These are phyloP conservation scores for Beta vulgaris DNA, from an alignment of 148 eudicot species.

Conservation along the genomic window DNA sequence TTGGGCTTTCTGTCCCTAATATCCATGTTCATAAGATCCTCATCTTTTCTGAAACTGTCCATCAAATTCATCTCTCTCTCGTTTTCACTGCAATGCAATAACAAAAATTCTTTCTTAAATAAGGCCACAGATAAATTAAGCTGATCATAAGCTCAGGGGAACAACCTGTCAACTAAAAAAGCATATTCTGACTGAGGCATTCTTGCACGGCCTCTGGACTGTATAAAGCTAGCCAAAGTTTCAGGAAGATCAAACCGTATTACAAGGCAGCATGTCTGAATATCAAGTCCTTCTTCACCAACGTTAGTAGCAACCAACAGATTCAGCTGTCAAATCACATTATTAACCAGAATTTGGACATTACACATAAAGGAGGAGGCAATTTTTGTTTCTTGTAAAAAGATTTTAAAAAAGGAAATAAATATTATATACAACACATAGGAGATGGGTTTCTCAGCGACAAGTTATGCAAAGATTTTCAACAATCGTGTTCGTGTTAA, in stretches of 20 bases:
- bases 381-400: background rate
- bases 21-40: conserved; percentile 74
- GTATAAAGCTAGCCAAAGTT: conserved; percentile 91
- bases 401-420: background rate
- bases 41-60: conserved; percentile 56
- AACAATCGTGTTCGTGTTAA: too few relatives aligned
- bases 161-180: conserved; percentile 85
- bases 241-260: conserved; percentile 97
- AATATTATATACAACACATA: background rate
- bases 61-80: conserved; percentile 61
- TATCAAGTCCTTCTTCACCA: conserved; percentile 99
- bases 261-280: conserved; percentile 97
- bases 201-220: conserved; percentile 96
- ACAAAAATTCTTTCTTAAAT: background rate
- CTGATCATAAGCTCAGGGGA: conserved; percentile 8
- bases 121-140: conserved; percentile 9
- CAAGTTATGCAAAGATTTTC: background rate
- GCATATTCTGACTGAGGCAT: conserved; percentile 95
- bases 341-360: background rate
- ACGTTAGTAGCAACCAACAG: conserved; percentile 94
- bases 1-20: conserved; percentile 46
- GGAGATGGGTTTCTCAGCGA: background rate
- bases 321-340: conserved; percentile 67
- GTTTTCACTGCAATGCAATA: conserved; percentile 52
- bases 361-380: background rate